Evolutionary conservation across 2,329 filamentous ascomycete genomes (phyloP).

Genomic region (Magnaporthales sp.): DNA sequence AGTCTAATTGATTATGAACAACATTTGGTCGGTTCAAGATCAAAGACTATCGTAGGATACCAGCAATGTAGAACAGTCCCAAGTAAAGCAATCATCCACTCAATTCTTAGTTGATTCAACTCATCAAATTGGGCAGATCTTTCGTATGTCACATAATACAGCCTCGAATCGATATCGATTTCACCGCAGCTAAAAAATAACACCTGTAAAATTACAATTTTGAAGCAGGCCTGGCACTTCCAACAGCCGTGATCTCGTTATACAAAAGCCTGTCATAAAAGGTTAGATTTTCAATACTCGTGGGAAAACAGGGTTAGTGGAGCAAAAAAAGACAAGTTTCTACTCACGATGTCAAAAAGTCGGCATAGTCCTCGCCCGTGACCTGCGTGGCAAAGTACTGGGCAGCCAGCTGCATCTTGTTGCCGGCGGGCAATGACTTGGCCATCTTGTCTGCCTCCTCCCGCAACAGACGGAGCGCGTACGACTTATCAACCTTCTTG

Average conservation of each 20-base stretch:
- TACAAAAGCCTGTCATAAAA: slow-evolving; percentile 59
- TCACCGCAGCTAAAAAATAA: not conserved
- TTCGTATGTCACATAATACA: not conserved
- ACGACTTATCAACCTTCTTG: slow-evolving; percentile 87
- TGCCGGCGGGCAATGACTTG: slow-evolving; percentile 69
- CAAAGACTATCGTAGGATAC: not conserved
- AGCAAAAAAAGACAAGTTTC: not conserved
- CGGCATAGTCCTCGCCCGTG: slow-evolving; percentile 94
- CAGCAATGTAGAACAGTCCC: not conserved
- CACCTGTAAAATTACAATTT: slow-evolving; percentile 41
- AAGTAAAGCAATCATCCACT: not conserved
- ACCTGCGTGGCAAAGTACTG: slow-evolving; percentile 91
- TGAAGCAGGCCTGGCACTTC: slow-evolving; percentile 49
- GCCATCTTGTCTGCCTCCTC: slow-evolving; percentile 74
- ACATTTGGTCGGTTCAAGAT: too few relatives aligned
- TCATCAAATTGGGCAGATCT: not conserved
- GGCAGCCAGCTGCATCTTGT: slow-evolving; percentile 84
- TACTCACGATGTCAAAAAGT: slow-evolving; percentile 80
- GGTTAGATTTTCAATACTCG: not conserved
- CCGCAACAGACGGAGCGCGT: slow-evolving; percentile 75
- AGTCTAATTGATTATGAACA: too few relatives aligned
- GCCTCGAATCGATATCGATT: not conserved
- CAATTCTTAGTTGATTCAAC: not conserved
- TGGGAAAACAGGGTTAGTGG: slow-evolving; percentile 6
- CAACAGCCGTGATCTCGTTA: slow-evolving; percentile 75